phyloP scores from a whole-genome alignment of 179 eudicot species.

The Silene noctiflora region DNA sequence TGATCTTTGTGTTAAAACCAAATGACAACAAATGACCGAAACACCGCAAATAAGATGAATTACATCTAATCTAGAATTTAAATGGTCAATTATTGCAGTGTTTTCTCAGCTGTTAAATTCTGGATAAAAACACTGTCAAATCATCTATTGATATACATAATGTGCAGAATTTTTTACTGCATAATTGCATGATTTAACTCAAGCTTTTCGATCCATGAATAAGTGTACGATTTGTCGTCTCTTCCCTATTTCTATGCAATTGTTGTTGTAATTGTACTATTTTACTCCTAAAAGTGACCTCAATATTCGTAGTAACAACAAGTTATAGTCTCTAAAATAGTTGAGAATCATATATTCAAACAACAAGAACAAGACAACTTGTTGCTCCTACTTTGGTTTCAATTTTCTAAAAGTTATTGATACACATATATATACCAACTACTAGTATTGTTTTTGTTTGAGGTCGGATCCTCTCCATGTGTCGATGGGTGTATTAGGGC shows the following conservation, averaged over 20 bases:
- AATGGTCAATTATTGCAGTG: background rate
- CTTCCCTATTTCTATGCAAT: no score
- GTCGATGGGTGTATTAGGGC: no score
- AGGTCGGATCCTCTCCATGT: no score
- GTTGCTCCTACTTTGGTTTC: slow-evolving; percentile 7
- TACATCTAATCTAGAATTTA: background rate
- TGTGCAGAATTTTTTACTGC: background rate
- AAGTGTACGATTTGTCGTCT: slow-evolving; percentile 3
- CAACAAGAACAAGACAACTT: slow-evolving; percentile 25
- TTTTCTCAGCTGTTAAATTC: background rate
- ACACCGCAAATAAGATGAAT: no score
- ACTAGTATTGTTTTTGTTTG: no score
- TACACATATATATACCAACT: no score
- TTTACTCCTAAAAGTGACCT: slow-evolving; percentile 11
- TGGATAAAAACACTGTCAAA: slow-evolving; percentile 6
- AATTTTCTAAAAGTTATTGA: no score
- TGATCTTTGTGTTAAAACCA: no score
- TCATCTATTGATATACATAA: background rate
- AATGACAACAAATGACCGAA: no score
- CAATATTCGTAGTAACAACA: slow-evolving; percentile 13
- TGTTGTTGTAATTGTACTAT: slow-evolving; percentile 1
- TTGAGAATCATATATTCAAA: slow-evolving; percentile 6
- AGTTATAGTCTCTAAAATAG: background rate
- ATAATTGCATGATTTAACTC: slow-evolving; percentile 9
- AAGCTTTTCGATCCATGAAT: background rate